Evolutionary conservation across 192 early-diverging fungal species (phyloP), one percentile per base, ranked within the genome.

Genomic region (Jimgerdemannia flammicorona): DNA sequence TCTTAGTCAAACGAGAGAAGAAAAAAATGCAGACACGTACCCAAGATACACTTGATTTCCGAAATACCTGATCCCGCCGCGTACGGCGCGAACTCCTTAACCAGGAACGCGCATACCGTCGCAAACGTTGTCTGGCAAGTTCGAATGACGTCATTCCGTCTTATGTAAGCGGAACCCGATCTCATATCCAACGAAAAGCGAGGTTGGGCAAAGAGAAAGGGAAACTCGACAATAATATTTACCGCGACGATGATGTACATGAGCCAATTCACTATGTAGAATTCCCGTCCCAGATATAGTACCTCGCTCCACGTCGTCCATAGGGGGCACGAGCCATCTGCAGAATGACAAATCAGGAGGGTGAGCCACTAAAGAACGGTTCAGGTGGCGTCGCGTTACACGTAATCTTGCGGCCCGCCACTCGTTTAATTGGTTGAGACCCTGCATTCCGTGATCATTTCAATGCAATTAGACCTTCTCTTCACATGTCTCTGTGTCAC

Each of bases 11-110:
- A 2, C 0, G 14, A 40, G 2, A 74, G 3, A 70, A 44, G 67
- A 77, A 78, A 6, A 63, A 39, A 69, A 42, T 39, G 67, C 20
- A 29, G 29, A 29, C 29, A 29, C 19, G 74, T 74, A 84, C 90
- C 87, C 76, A 95, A 75, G 72, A 92, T 93, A 70, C 92, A 91
- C 79, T 95, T 94, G 79, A 98, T 93, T 80, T 97, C 95, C 0
- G 96, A 91, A 40, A 98, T 90, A 59, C 96, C 96, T n/a, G 95
- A 96, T 29, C 96, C 96, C 8, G 97, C 97, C 11, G 96, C 96
- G 86, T 96, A 92, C 18, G 94, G 95, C 40, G 95, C 94, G 72
- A 94, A 89, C 40, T 75, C 76, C 29, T 87, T 87, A 8, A 97
- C 95, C 44, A 97, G 72, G 66, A 85, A 89, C 4, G 95, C 94